These are phyloP conservation scores for Aspergillus glaucus DNA, from an alignment of 2,329 filamentous ascomycete species.

Conservation along the genomic window DNA sequence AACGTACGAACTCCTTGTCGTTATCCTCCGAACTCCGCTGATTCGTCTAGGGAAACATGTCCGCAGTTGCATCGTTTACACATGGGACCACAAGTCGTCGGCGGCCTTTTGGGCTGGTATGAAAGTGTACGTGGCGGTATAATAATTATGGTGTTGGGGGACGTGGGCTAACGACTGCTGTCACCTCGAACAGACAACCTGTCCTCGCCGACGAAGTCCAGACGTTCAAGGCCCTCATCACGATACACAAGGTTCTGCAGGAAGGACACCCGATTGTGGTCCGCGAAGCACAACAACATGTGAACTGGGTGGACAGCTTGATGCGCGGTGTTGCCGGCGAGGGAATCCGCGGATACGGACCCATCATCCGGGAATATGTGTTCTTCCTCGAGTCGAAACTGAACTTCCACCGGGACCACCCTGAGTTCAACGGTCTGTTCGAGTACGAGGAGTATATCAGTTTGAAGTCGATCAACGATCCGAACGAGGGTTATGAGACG, in stretches of 20 bases:
- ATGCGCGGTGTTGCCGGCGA: constrained; percentile 76
- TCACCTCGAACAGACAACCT: constrained; percentile 63
- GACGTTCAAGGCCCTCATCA: constrained; percentile 97
- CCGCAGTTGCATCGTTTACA: constrained; percentile 94
- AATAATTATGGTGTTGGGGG: background rate
- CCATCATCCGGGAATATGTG: constrained; percentile 93
- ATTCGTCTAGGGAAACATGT: constrained; percentile 71
- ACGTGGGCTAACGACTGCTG: constrained; percentile 1
- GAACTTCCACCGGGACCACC: constrained; percentile 92
- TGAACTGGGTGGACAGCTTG: constrained; percentile 87
- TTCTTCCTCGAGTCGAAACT: constrained; percentile 92
- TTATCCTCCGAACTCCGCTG: constrained; percentile 5
- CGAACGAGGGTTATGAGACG: constrained; percentile 91
- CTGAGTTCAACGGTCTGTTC: constrained; percentile 97
- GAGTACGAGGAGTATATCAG: constrained; percentile 99
- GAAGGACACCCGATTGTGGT: constrained; percentile 87
- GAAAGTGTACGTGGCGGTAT: constrained; percentile 69
- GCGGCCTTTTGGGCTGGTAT: constrained; percentile 95
- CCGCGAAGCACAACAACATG: constrained; percentile 81
- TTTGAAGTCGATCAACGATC: constrained; percentile 95
- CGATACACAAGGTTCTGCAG: constrained; percentile 93
- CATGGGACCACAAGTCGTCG: constrained; percentile 97
- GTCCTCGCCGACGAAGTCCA: constrained; percentile 97
- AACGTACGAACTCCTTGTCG: constrained; percentile 44
- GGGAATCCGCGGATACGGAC: constrained; percentile 78